Evolutionary conservation across 345 rosid species (phyloP).

Genomic region (Bretschneidera sinensis): DNA sequence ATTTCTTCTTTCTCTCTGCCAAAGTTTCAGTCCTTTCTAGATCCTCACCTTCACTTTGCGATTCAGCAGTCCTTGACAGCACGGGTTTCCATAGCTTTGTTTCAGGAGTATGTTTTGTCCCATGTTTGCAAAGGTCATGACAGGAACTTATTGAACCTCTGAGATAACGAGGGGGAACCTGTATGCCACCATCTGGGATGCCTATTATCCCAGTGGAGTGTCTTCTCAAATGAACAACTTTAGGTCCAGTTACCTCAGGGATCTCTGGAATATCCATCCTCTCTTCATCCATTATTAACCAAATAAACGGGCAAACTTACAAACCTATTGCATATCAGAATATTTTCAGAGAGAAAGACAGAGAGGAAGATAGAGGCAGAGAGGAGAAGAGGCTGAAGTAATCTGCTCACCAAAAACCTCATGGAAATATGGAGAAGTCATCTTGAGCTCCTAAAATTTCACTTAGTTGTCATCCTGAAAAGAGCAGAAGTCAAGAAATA

Average conservation of each 20-base stretch:
- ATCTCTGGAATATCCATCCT: conserved; percentile 11
- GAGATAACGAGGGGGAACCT: conserved; percentile 57
- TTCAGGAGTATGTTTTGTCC: conserved; percentile 32
- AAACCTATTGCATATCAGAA: conserved; percentile 20
- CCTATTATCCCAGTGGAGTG: conserved; percentile 40
- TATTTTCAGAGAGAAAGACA: neutral
- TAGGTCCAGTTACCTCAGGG: conserved; percentile 15
- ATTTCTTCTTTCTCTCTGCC: conserved; percentile 19
- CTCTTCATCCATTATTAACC: conserved; percentile 29
- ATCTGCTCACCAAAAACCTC: conserved; percentile 5
- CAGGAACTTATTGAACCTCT: conserved; percentile 54
- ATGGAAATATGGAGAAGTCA: neutral
- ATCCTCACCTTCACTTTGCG: conserved; percentile 12
- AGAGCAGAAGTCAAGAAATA: no score
- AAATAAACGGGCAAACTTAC: neutral
- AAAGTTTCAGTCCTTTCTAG: conserved; percentile 16
- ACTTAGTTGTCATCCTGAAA: neutral
- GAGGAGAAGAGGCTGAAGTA: neutral
- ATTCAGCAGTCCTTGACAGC: conserved; percentile 11
- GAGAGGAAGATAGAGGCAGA: neutral
- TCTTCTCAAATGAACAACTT: conserved; percentile 31
- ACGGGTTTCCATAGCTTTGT: conserved; percentile 28
- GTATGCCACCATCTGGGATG: conserved; percentile 22
- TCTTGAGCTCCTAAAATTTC: conserved; percentile 3
- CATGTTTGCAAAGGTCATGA: conserved; percentile 80